Evolutionary conservation across 2,329 filamentous ascomycete genomes (phyloP).

Genomic region (Didymella exigua): DNA sequence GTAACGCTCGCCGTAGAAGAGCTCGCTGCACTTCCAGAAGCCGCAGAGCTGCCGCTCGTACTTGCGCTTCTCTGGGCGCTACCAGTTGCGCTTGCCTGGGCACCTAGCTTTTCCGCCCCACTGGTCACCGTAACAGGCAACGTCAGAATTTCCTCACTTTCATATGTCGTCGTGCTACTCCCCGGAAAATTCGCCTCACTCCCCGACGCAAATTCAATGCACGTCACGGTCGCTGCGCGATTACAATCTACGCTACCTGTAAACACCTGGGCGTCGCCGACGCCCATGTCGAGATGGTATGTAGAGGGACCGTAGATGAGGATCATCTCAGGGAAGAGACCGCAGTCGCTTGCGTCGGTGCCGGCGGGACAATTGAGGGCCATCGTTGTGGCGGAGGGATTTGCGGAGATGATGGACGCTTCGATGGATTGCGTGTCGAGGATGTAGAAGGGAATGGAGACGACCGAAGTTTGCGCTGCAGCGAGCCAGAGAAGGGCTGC

Average conservation of each 20-base stretch:
- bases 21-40: conserved; percentile 10
- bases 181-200: conserved; percentile 35
- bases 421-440: conserved; percentile 9
- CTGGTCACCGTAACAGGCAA: conserved; percentile 20
- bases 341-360: conserved; percentile 20
- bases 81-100: conserved; percentile 4
- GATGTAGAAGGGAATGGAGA: conserved; percentile 22
- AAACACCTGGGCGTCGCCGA: conserved; percentile 21
- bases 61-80: background rate
- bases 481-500: conserved; percentile 14
- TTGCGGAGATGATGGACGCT: conserved; percentile 25
- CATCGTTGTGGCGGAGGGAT: conserved; percentile 21
- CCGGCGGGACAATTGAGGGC: conserved; percentile 17
- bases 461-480: conserved; percentile 22
- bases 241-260: conserved; percentile 28
- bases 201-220: conserved; percentile 29
- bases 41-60: conserved; percentile 2
- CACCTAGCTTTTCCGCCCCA: conserved; percentile 25
- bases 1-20: conserved; percentile 4
- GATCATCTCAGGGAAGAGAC: conserved; percentile 28
- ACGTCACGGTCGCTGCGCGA: conserved; percentile 22
- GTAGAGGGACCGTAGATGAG: conserved; percentile 29
- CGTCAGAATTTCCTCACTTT: conserved; percentile 5
- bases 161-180: conserved; percentile 26
- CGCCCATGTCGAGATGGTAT: conserved; percentile 28